Evolutionary conservation across 148 eudicot genomes (phyloP).

Genomic region (Vaccinium darrowii): DNA sequence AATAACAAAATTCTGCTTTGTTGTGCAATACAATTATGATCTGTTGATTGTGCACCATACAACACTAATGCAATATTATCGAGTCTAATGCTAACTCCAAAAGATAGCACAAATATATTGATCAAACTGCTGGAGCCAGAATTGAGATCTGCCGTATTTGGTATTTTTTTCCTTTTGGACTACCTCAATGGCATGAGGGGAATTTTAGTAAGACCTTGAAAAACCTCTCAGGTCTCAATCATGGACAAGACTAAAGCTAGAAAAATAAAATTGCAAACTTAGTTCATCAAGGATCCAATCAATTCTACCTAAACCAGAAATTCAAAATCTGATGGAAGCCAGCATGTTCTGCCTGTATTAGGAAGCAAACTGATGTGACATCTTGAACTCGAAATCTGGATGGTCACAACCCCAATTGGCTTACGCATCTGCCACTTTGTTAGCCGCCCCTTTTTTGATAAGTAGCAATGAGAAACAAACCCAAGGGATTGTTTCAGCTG

Average conservation of each 20-base stretch:
- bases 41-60: background rate
- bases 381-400: background rate
- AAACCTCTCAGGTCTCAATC: background rate
- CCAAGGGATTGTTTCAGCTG: constrained; percentile 24
- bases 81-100: background rate
- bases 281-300: background rate
- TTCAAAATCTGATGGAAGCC: background rate
- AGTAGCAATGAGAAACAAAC: background rate
- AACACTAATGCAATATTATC: background rate
- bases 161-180: background rate
- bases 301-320: background rate
- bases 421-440: background rate
- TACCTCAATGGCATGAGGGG: background rate
- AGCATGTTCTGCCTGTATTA: background rate
- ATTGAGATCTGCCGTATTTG: background rate
- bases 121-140: background rate
- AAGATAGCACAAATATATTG: background rate
- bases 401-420: background rate
- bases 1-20: background rate
- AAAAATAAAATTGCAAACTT: background rate
- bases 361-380: background rate
- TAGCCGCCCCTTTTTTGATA: background rate
- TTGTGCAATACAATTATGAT: background rate
- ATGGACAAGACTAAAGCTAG: background rate
- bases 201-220: background rate